phyloP scores from a whole-genome alignment of 495 filamentous ascomycete genomes.

The Bathelium albidoporum region DNA sequence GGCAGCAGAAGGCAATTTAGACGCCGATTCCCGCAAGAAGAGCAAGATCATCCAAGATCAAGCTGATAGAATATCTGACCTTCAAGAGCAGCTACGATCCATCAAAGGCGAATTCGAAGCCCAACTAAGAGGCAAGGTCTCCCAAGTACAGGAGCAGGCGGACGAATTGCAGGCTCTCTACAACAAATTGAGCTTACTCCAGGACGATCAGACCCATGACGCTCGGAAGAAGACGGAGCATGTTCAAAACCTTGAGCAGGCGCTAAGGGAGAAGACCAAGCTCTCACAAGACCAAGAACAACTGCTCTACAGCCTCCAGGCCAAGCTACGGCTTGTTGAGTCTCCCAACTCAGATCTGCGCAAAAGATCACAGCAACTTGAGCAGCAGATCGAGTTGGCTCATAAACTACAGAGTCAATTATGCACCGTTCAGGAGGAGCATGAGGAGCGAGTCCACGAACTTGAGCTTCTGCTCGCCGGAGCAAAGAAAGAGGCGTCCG shows the following conservation, averaged over 20 bases:
- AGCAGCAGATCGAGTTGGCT: conserved; percentile 19
- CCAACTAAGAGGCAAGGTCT: conserved; percentile 19
- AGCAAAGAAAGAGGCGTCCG: conserved; percentile 7
- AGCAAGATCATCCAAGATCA: conserved; percentile 15
- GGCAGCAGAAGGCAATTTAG: conserved; percentile 11
- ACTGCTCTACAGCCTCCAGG: conserved; percentile 10
- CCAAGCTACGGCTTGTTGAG: conserved; percentile 19
- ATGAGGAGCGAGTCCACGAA: conserved; percentile 18
- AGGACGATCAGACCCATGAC: conserved; percentile 14
- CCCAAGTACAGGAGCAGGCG: conserved; percentile 14
- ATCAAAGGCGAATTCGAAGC: conserved; percentile 12
- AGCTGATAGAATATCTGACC: conserved; percentile 15
- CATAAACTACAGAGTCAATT: conserved; percentile 13
- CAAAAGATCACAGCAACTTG: neutral
- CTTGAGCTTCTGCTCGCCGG: conserved; percentile 17
- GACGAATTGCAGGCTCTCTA: conserved; percentile 17
- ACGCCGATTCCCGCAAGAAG: conserved; percentile 14
- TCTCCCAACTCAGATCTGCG: conserved; percentile 11
- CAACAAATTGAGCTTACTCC: conserved; percentile 12
- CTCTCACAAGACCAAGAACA: conserved; percentile 13
- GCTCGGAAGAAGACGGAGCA: conserved; percentile 15
- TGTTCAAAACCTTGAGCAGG: conserved; percentile 15
- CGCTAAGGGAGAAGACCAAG: conserved; percentile 12
- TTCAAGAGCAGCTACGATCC: conserved; percentile 19
- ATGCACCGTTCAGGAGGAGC: conserved; percentile 16